Base-by-base conservation (phyloP, 768 basidiomycete species). In the Pisolithus marmoratus region DNA sequence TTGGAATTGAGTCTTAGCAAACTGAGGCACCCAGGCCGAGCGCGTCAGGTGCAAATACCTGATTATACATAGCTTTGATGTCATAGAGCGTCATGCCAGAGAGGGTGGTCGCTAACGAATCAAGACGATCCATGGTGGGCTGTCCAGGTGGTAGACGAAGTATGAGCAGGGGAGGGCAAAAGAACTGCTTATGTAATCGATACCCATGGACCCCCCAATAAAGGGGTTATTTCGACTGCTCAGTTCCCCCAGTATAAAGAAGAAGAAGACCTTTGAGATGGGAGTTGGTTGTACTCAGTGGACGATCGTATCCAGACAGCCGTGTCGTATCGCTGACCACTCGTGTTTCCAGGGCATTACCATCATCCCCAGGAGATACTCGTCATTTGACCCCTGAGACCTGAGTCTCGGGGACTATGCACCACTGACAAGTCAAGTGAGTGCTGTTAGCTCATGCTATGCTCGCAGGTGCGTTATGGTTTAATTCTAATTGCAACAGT, bases 41-140 rank as follows among this genome's bases (percentile, higher is more conserved):
- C 45, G 48, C 31, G 12, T 22, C 31, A 6, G 31, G 15, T 45
- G n/a, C 26, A 31, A 65, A 27, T 54, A 85, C 90, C 83, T 96
- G 94, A 60, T 87, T 93, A 75, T 95, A 95, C 82, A 92, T 88
- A 61, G 81, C 81, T 73, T 94, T 96, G 68, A 97, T 78, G 68
- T 97, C 94, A 72, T 97, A 97, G 60, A 97, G 67, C 2, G 93
- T 88, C 51, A 96, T 74, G 64, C 85, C 85, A 22, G 90, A 90
- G 54, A 94, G 70, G 49, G 87, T 78, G 59, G 69, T 84, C 49
- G 87, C 78, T 51, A 96, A 78, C 3, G 82, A 76, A 66, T 90
- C 88, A 53, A 92, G 68, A 60, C 80, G 83, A 60, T 93, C 90
- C 90, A 93, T 93, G 65, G 61, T 63, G 65, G 66, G 59, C 62